Base-by-base conservation (phyloP, 352 stramenopile species). In the Pythium rishiriense region DNA sequence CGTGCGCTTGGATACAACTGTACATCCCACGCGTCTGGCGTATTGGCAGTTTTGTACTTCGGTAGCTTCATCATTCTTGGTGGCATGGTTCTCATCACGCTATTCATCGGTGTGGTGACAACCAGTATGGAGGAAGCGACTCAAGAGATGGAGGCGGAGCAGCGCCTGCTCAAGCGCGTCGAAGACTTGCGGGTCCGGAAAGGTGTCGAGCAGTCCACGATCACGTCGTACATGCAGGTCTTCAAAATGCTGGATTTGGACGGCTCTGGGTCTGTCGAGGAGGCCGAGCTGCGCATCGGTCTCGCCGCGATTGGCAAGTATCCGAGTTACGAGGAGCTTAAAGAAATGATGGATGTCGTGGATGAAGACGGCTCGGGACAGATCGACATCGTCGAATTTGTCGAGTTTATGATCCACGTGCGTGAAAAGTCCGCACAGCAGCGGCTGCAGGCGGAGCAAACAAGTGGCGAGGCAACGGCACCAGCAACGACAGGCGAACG, bases 41-140 rank as follows among this genome's bases (percentile, higher is more conserved):
- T 83, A 3, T 43, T 96, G 12, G 74, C 80, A 0, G 75, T 90
- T 3, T 22, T 85, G 0, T 97, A 96, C 75, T 97, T 96, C 62
- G 73, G 84, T 48, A 68, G 72, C 12, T 96, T 97, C 66, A 88
- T 90, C 22, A 72, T 97, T 10, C 69, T 97, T 12, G 89, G 85
- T 37, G 89, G 63, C 14, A 90, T 97, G 74, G 87, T 97, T 15
- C 76, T 97, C 26, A 95, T 97, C 59, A 97, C 88, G 42, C 64
- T 97, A 46, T 97, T 97, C 60, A 96, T 97, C 62, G 90, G 90
- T 93, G 88, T 94, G 33, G 87, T 97, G 10, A 96, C 89, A 0
- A 95, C 91, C 31, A 94, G 83, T 64, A 97, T 97, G 89, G 82
- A 94, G 53, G 90, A 97, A 68, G 88, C 85, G 15, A 96, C 89